Evolutionary conservation across 768 basidiomycete species (phyloP), one percentile per base, ranked within the genome.

Genomic region (Leccinum uliginosum): DNA sequence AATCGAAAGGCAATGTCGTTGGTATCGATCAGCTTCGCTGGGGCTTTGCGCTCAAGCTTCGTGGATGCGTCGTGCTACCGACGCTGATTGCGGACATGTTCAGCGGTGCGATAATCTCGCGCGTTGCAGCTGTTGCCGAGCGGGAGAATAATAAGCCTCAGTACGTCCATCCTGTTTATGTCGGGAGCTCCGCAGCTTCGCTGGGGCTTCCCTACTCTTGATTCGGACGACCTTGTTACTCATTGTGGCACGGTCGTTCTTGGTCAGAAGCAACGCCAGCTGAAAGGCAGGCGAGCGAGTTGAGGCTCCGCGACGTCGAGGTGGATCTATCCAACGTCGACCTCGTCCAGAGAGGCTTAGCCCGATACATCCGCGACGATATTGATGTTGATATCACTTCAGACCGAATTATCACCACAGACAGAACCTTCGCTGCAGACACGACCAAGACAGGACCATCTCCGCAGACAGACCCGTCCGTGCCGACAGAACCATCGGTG

Each of bases 1-100:
- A 92, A 66, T 89, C 90, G 1, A 94, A 97, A 61, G 94, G 93
- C 15, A 91, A 91, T 67, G 75, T 83, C 44, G 95, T 96, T 60
- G 97, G 97, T 14, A 71, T 99, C 59, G 92, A 98, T 69, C 66
- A 70, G 49, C 64, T 71, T 21, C 71, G 66, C 8, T 71, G 70
- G 70, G 66, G 67, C 23, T 67, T 71, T n/a, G n/a, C n/a, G n/a
- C n/a, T n/a, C n/a, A n/a, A n/a, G n/a, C n/a, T n/a, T n/a, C n/a
- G n/a, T n/a, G n/a, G n/a, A n/a, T n/a, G n/a, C n/a, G n/a, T n/a
- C n/a, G n/a, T n/a, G n/a, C n/a, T n/a, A n/a, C n/a, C n/a, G n/a
- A n/a, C n/a, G n/a, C n/a, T n/a, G n/a, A n/a, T n/a, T n/a, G n/a
- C n/a, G n/a, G n/a, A n/a, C n/a, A n/a, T n/a, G n/a, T n/a, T n/a